Evolutionary conservation across 2,329 filamentous ascomycete species (phyloP).

Genomic region (Ophiostoma sp.): DNA sequence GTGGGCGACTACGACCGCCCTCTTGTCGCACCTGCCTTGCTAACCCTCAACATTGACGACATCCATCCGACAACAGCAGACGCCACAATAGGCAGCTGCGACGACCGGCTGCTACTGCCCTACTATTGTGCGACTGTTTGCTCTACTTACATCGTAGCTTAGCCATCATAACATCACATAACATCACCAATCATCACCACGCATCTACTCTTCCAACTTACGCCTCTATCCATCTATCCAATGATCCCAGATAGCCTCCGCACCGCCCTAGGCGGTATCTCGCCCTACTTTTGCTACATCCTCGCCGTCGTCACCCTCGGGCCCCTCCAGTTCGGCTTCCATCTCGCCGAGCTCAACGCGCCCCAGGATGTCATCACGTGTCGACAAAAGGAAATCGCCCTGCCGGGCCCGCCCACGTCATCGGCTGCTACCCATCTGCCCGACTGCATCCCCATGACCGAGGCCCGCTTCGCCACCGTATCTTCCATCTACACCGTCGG

Average conservation of each 20-base stretch:
- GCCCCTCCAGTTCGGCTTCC: constrained; percentile 89
- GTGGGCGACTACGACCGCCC: not conserved
- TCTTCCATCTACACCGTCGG: constrained; percentile 90
- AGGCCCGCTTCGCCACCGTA: constrained; percentile 75
- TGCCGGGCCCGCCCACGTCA: constrained; percentile 31
- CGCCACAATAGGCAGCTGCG: not conserved
- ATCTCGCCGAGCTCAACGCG: constrained; percentile 90
- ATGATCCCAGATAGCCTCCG: constrained; percentile 36
- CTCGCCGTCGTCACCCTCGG: constrained; percentile 75
- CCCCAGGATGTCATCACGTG: constrained; percentile 93
- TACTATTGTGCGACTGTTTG: not conserved
- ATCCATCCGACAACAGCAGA: not conserved
- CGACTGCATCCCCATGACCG: constrained; percentile 83
- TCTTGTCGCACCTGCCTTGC: not conserved
- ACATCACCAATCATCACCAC: not conserved
- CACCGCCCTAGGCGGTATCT: constrained; percentile 48
- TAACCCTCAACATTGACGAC: not conserved
- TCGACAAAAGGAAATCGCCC: constrained; percentile 45
- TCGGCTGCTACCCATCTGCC: constrained; percentile 41
- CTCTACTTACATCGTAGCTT: not conserved
- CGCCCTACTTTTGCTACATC: constrained; percentile 70
- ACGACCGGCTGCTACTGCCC: not conserved
- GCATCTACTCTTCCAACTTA: not conserved
- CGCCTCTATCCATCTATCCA: not conserved
- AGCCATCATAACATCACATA: not conserved